phyloP scores from a whole-genome alignment of 2,329 filamentous ascomycete genomes.

The Ceratocystis colombiana region DNA sequence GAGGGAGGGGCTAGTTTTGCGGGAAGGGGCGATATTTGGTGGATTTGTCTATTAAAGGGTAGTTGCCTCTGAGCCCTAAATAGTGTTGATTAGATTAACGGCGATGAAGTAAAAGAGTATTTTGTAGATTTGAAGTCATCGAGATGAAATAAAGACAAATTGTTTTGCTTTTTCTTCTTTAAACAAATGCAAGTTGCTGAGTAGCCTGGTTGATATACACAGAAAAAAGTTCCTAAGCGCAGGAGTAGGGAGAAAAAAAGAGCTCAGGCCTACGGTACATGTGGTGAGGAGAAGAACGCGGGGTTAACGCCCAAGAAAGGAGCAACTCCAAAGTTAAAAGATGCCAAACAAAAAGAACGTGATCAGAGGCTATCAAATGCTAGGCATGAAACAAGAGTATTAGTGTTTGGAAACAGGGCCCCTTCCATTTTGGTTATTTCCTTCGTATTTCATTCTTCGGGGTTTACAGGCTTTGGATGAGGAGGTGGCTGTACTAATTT shows the following conservation, averaged over 20 bases:
- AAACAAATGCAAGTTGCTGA: no score
- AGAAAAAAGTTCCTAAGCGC: no score
- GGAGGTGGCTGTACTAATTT: neutral
- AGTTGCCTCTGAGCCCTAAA: neutral
- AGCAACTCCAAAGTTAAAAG: neutral
- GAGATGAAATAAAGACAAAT: neutral
- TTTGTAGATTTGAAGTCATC: neutral
- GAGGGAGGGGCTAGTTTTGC: neutral
- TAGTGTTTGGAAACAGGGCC: neutral
- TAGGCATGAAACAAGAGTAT: no score
- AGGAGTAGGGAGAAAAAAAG: neutral
- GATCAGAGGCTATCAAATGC: neutral
- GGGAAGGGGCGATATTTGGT: slow-evolving; percentile 3
- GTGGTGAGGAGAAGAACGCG: neutral
- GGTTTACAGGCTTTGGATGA: neutral
- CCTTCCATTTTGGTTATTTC: neutral
- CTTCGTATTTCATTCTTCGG: neutral
- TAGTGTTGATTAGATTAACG: neutral
- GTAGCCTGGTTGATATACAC: no score
- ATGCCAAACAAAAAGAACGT: neutral
- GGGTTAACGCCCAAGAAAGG: neutral
- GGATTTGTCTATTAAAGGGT: neutral
- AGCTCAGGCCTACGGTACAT: neutral
- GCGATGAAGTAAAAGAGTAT: neutral
- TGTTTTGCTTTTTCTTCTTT: no score